A percentile compares a stretch with the other conserved stretches of the same genome.
phyloP scores from a whole-genome alignment of 2,329 filamentous ascomycete genomes.

The Ramularia endophylla region DNA sequence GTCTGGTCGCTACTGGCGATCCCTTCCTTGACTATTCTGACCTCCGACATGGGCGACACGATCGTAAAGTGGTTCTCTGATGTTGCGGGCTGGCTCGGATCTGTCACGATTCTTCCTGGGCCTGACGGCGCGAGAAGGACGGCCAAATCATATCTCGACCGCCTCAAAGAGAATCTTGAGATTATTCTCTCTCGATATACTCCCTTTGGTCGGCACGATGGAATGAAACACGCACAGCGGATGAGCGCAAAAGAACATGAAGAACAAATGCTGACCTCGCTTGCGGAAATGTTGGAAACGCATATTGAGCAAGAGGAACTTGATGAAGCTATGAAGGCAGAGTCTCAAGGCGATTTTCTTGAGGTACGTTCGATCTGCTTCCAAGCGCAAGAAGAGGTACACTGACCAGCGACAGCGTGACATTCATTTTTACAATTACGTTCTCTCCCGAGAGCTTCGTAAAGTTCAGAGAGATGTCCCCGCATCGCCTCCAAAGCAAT shows the following conservation, averaged over 20 bases:
- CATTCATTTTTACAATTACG: constrained; percentile 47
- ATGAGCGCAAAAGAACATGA: constrained; percentile 17
- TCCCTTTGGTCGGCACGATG: constrained; percentile 5
- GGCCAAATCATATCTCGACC: constrained; percentile 21
- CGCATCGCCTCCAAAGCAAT: constrained; percentile 32
- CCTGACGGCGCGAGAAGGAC: constrained; percentile 4
- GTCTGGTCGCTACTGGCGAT: constrained; percentile 52
- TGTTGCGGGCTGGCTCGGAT: constrained; percentile 50
- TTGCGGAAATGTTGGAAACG: constrained; percentile 22
- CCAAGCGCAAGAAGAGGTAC: too few relatives aligned
- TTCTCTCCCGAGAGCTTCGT: constrained; percentile 41
- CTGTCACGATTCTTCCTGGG: constrained; percentile 41
- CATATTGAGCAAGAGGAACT: constrained; percentile 36
- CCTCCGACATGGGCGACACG: constrained; percentile 50
- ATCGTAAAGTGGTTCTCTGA: constrained; percentile 51
- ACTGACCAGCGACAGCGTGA: constrained; percentile 30
- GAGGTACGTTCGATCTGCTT: constrained; percentile 19
- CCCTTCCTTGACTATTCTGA: constrained; percentile 50
- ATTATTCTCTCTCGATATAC: constrained; percentile 13
- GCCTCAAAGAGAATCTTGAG: constrained; percentile 8
- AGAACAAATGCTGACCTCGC: constrained; percentile 14
- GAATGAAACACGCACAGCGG: constrained; percentile 10
- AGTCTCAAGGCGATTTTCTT: constrained; percentile 36
- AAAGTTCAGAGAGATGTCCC: constrained; percentile 39
- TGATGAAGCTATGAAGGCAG: constrained; percentile 30